phyloP scores from a whole-genome alignment of 192 early-diverging fungal genomes.

The Linderina pennispora region DNA sequence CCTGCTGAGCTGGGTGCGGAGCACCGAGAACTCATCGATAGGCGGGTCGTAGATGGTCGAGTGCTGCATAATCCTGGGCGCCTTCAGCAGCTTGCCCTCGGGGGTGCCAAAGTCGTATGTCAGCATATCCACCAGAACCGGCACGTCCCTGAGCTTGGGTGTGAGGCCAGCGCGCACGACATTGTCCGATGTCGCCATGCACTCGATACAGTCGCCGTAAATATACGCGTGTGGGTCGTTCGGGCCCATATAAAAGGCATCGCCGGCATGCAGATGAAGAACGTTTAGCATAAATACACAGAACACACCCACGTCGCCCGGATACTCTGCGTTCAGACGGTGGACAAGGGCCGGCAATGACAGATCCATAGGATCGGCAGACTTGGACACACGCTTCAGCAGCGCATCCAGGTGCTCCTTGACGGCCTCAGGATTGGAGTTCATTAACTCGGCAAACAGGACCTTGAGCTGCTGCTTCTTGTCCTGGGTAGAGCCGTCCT shows the following conservation, averaged over 20 bases:
- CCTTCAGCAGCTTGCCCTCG: constrained; percentile 70
- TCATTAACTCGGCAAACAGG: constrained; percentile 62
- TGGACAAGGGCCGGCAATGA: constrained; percentile 59
- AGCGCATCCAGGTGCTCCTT: constrained; percentile 49
- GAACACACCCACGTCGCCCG: constrained; percentile 86
- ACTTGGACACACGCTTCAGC: constrained; percentile 41
- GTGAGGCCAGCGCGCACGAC: constrained; percentile 96
- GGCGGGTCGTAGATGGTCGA: constrained; percentile 90
- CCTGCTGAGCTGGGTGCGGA: constrained; percentile 51
- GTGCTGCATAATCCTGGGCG: constrained; percentile 46
- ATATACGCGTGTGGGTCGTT: constrained; percentile 97
- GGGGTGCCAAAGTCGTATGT: constrained; percentile 83
- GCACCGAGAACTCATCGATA: constrained; percentile 91
- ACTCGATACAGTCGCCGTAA: constrained; percentile 95
- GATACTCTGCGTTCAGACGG: constrained; percentile 76
- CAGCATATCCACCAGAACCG: constrained; percentile 83
- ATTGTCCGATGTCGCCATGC: constrained; percentile 98
- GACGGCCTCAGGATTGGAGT: constrained; percentile 40
- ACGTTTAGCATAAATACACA: constrained; percentile 88
- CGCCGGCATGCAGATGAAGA: constrained; percentile 69
- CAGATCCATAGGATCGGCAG: constrained; percentile 12
- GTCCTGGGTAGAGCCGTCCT: constrained; percentile 16
- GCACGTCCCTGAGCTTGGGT: constrained; percentile 87
- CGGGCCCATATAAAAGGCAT: constrained; percentile 91
- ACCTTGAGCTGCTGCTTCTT: constrained; percentile 42